Conservation (phyloP, 345 rosid genomes). For the Pseudoturritis turrita region DNA sequence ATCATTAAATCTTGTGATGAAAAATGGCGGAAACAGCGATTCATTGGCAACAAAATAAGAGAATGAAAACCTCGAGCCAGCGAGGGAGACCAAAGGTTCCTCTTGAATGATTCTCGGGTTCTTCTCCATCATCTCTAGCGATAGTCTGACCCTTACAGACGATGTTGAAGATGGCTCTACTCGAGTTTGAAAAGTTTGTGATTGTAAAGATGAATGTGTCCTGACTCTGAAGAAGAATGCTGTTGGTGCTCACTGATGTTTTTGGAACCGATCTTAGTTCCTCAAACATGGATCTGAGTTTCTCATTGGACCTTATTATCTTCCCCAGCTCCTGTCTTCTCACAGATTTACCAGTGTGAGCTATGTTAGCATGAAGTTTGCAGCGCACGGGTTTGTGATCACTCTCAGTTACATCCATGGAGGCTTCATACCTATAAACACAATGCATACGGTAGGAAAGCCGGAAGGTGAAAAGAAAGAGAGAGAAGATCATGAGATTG, state of each 20-base stretch:
- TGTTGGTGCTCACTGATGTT: slow-evolving; percentile 55
- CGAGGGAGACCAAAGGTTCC: slow-evolving; percentile 76
- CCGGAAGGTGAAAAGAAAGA: neutral
- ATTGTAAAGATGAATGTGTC: slow-evolving; percentile 59
- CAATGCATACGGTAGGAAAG: neutral
- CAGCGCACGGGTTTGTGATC: slow-evolving; percentile 98
- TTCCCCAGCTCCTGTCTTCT: slow-evolving; percentile 73
- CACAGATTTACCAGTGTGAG: slow-evolving; percentile 86
- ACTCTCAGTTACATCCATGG: slow-evolving; percentile 95
- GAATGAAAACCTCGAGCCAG: slow-evolving; percentile 84
- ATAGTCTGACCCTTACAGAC: slow-evolving; percentile 58
- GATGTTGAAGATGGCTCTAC: slow-evolving; percentile 57
- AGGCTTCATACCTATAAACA: slow-evolving; percentile 73
- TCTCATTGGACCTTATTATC: slow-evolving; percentile 54
- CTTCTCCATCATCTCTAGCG: slow-evolving; percentile 50
- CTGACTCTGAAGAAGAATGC: slow-evolving; percentile 68
- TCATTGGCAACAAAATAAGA: neutral
- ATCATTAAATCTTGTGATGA: neutral
- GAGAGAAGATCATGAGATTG: neutral
- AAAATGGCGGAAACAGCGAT: neutral
- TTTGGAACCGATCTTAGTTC: slow-evolving; percentile 60
- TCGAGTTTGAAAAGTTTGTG: slow-evolving; percentile 55
- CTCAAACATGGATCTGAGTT: slow-evolving; percentile 45
- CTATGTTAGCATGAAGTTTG: slow-evolving; percentile 68
- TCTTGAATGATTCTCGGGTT: slow-evolving; percentile 43